Conservation (phyloP, 2,329 filamentous ascomycete genomes). For the Ramularia endophylla region DNA sequence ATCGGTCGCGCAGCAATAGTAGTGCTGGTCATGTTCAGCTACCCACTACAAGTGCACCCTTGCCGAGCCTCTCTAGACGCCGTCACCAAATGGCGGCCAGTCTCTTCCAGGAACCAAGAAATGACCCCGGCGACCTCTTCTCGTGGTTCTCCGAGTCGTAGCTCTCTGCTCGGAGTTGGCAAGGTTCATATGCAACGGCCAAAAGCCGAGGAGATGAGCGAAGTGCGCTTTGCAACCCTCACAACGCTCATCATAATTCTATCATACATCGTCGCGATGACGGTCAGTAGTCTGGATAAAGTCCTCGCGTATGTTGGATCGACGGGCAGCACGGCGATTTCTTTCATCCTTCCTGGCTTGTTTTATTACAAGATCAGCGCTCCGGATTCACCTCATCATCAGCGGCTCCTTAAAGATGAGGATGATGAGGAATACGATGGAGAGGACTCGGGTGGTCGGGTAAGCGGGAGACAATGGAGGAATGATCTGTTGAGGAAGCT, state of each 20-base stretch:
- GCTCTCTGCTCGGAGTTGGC: constrained; percentile 18
- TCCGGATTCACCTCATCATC: constrained; percentile 79
- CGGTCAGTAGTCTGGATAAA: constrained; percentile 79
- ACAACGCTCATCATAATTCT: constrained; percentile 80
- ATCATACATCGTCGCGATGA: constrained; percentile 84
- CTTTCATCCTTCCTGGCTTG: constrained; percentile 89
- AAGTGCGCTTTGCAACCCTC: constrained; percentile 80
- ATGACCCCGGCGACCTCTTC: constrained; percentile 22
- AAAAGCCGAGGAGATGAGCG: constrained; percentile 60
- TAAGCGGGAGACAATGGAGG: constrained; percentile 49
- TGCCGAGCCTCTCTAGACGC: constrained; percentile 94
- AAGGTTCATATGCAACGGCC: constrained; percentile 20
- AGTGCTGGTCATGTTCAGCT: constrained; percentile 90
- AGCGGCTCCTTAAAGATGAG: constrained; percentile 82
- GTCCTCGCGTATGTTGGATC: constrained; percentile 93
- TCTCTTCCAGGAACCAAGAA: constrained; percentile 17
- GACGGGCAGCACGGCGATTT: constrained; percentile 91
- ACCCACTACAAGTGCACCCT: constrained; percentile 91
- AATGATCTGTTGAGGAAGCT: constrained; percentile 61
- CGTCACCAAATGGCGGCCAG: constrained; percentile 83
- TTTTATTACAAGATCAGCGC: constrained; percentile 99
- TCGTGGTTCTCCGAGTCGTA: constrained; percentile 26
- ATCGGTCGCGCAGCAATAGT: constrained; percentile 95
- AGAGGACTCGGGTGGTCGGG: constrained; percentile 46
- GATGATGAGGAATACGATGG: constrained; percentile 70